phyloP scores from a whole-genome alignment of 106 monocot species.

The Dactylorhiza incarnata region DNA sequence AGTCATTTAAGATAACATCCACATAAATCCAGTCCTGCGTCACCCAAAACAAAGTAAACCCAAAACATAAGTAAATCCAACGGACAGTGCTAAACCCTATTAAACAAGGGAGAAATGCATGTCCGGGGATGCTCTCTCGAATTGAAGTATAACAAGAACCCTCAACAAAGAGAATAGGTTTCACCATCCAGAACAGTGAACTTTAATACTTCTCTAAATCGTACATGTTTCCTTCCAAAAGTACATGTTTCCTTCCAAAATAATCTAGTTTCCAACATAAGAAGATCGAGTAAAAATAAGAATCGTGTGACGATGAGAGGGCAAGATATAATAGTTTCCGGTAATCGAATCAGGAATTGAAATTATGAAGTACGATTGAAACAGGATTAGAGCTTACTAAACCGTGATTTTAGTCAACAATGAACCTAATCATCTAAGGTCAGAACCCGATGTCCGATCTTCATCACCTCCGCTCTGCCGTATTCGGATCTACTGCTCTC shows the following conservation, averaged over 20 bases:
- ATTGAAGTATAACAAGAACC: background rate
- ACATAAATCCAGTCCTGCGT: background rate
- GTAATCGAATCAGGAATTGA: background rate
- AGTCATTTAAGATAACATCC: no score
- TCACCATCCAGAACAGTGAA: background rate
- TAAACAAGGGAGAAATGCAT: background rate
- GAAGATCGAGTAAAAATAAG: background rate
- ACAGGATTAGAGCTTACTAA: background rate
- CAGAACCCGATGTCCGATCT: background rate
- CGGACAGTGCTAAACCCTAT: background rate
- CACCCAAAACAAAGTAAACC: background rate
- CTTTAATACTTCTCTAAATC: background rate
- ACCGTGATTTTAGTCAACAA: background rate
- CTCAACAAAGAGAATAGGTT: background rate
- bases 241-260: background rate
- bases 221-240: background rate
- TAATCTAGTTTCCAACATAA: background rate
- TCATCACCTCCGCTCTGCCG: background rate
- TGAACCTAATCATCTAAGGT: background rate
- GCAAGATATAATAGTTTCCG: background rate
- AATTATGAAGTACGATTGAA: background rate
- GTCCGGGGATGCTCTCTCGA: background rate
- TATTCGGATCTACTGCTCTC: background rate
- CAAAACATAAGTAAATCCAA: background rate
- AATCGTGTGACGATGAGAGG: background rate